Conservation (phyloP, 2,329 filamentous ascomycete genomes). For the Trichoderma endophyticum region DNA sequence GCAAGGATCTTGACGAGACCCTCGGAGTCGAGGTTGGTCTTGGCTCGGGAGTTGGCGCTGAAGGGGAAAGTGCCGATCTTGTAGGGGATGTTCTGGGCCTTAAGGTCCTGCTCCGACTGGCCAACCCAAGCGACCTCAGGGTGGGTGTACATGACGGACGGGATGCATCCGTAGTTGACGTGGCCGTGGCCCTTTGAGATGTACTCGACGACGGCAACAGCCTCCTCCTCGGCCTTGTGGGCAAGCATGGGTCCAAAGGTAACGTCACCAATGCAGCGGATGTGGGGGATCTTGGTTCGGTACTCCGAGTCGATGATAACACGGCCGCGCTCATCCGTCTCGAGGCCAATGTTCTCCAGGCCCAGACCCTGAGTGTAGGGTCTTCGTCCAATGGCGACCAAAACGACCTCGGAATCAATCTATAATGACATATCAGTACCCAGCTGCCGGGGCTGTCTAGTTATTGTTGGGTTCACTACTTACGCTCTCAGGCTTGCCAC, state of each 20-base stretch:
- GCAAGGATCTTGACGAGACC: constrained; percentile 96
- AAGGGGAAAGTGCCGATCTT: constrained; percentile 94
- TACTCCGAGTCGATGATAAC: constrained; percentile 98
- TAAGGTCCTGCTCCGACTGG: constrained; percentile 94
- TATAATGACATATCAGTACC: constrained; percentile 36
- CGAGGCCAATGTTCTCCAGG: constrained; percentile 89
- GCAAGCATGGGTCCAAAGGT: constrained; percentile 99
- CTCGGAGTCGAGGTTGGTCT: constrained; percentile 96
- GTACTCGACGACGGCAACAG: constrained; percentile 89
- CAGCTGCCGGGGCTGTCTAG: not conserved
- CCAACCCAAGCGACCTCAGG: constrained; percentile 98
- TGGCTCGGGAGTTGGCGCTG: constrained; percentile 95
- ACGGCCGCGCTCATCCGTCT: constrained; percentile 88
- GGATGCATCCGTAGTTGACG: constrained; percentile 98
- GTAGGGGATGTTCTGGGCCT: constrained; percentile 86
- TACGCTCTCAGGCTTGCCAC: constrained; percentile 89
- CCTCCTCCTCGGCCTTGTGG: constrained; percentile 99
- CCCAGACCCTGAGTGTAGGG: constrained; percentile 91
- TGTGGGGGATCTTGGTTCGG: constrained; percentile 95
- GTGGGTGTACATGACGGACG: constrained; percentile 99
- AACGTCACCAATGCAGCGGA: constrained; percentile 91
- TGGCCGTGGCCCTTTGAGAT: constrained; percentile 97
- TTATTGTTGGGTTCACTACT: constrained; percentile 33
- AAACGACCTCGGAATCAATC: constrained; percentile 91
- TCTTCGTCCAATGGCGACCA: constrained; percentile 93